phyloP scores from a whole-genome alignment of 345 rosid genomes.

The Aethionema arabicum region DNA sequence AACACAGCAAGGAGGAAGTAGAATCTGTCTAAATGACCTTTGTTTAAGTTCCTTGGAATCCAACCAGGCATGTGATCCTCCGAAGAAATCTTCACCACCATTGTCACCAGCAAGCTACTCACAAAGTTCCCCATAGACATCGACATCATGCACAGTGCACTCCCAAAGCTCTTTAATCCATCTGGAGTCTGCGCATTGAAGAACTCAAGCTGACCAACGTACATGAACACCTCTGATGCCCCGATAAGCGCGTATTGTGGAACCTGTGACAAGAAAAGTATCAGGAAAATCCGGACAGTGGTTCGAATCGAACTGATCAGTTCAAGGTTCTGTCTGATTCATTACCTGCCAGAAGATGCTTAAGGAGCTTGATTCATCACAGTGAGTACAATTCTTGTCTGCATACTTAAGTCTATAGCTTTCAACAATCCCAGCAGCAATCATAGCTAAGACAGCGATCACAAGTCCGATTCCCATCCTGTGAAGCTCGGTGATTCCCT shows the following conservation, averaged over 20 bases:
- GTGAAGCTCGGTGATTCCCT: conserved; percentile 84
- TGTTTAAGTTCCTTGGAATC: conserved; percentile 96
- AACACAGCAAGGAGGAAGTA: conserved; percentile 85
- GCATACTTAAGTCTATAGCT: conserved; percentile 71
- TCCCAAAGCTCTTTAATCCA: conserved; percentile 91
- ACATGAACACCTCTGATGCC: conserved; percentile 99
- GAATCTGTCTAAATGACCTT: conserved; percentile 91
- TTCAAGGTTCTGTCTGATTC: background rate
- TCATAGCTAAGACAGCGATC: conserved; percentile 87
- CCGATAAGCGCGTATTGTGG: conserved; percentile 92
- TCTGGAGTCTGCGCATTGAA: conserved; percentile 97
- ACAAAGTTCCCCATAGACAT: conserved; percentile 98
- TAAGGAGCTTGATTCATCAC: conserved; percentile 89
- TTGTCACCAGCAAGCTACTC: conserved; percentile 88
- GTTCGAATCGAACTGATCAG: background rate
- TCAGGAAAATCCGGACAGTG: conserved; percentile 1
- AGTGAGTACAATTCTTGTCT: conserved; percentile 58
- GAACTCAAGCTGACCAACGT: conserved; percentile 94
- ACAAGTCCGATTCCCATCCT: conserved; percentile 97
- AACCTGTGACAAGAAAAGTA: conserved; percentile 42
- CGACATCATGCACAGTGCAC: conserved; percentile 95
- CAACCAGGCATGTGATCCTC: conserved; percentile 91
- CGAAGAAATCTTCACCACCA: conserved; percentile 91
- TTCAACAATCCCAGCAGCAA: conserved; percentile 86
- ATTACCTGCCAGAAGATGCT: conserved; percentile 97